These are phyloP conservation scores for Rugosomyces carneus DNA, from an alignment of 1,284 basidiomycete species.

Conservation along the genomic window DNA sequence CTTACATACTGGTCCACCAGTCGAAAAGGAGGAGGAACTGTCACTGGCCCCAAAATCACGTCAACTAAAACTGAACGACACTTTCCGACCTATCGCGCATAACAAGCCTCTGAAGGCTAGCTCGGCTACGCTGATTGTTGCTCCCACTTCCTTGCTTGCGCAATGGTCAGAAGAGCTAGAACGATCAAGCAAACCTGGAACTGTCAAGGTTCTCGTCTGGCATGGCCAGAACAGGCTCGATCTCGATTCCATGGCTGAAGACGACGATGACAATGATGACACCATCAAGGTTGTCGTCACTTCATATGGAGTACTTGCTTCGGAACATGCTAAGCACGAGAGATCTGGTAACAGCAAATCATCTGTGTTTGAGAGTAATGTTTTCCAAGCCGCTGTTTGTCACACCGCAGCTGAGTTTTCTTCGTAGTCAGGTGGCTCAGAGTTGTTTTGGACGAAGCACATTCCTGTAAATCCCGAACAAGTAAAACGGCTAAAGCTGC, in stretches of 20 bases:
- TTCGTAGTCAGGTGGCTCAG: constrained; percentile 71
- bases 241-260: constrained; percentile 56
- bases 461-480: constrained; percentile 88
- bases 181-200: constrained; percentile 65
- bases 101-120: constrained; percentile 29
- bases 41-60: constrained; percentile 35
- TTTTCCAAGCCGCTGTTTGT: constrained; percentile 6
- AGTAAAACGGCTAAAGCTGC: constrained; percentile 91
- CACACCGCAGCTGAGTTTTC: constrained; percentile 2
- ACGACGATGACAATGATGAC: constrained; percentile 40
- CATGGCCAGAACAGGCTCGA: constrained; percentile 81
- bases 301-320: constrained; percentile 83
- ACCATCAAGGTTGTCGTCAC: constrained; percentile 81
- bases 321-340: constrained; percentile 71
- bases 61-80: constrained; percentile 57
- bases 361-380: constrained; percentile 68
- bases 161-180: constrained; percentile 92
- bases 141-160: constrained; percentile 83
- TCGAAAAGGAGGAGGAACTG: constrained; percentile 30
- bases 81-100: constrained; percentile 48
- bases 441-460: constrained; percentile 85
- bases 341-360: constrained; percentile 42
- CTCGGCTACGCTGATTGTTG: constrained; percentile 84
- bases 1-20: constrained; percentile 72
- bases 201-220: constrained; percentile 72